Percentiles rank a stretch among this genome's conserved stretches.
Evolutionary conservation across 768 basidiomycete genomes (phyloP).

Genomic region (Hydnum rufescens): DNA sequence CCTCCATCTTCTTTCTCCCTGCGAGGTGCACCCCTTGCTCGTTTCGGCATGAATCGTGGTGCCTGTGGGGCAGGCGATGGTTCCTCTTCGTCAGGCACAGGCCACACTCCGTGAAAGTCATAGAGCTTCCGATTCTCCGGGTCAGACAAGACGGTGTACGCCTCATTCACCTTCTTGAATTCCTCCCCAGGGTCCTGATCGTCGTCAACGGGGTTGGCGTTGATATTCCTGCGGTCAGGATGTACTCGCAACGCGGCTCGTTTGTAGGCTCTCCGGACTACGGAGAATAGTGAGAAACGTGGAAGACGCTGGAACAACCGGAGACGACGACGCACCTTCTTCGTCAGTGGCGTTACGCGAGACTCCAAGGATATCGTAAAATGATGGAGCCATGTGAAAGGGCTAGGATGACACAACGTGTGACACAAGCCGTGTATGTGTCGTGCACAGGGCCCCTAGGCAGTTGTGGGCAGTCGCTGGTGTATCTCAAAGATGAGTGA

Average conservation of each 20-base stretch:
- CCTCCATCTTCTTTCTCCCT: no score
- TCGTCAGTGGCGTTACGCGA: background rate
- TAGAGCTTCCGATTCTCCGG: slow-evolving; percentile 5
- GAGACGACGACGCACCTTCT: background rate
- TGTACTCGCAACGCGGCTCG: background rate
- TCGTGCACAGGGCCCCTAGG: no score
- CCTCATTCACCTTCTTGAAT: slow-evolving; percentile 6
- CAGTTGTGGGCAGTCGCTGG: no score
- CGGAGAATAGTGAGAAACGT: background rate
- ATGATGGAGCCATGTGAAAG: no score
- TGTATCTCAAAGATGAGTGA: no score
- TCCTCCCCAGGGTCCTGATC: background rate
- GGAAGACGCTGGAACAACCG: background rate
- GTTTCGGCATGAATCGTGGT: no score
- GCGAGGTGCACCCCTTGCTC: no score
- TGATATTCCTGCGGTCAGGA: background rate
- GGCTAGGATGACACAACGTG: no score
- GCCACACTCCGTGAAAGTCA: slow-evolving; percentile 5
- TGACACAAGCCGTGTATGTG: no score
- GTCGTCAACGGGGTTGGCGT: background rate
- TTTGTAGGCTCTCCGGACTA: background rate
- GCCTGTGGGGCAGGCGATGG: no score
- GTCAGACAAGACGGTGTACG: slow-evolving; percentile 7
- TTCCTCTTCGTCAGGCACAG: background rate
- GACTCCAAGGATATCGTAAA: background rate